These are phyloP conservation scores for Rosa multiflora DNA, from an alignment of 306 rosid species.

Conservation along the genomic window DNA sequence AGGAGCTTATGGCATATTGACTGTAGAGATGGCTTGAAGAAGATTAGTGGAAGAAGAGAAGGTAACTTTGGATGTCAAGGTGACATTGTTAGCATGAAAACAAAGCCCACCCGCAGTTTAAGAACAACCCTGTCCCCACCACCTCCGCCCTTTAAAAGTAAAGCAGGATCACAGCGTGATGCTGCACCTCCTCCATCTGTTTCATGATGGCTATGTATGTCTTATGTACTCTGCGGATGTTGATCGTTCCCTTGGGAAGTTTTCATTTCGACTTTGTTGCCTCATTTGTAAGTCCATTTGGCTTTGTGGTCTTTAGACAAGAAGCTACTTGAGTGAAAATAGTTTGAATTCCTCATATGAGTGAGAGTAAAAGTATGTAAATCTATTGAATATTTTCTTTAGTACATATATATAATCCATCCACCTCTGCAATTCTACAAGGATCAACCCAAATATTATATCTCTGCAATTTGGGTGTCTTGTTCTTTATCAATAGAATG, in stretches of 20 bases:
- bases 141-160: conserved; percentile 32
- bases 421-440: not conserved
- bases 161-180: not conserved
- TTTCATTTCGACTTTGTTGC: not conserved
- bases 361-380: not conserved
- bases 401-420: no score
- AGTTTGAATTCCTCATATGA: not conserved
- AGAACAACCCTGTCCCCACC: conserved; percentile 19
- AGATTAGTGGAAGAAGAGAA: conserved; percentile 2
- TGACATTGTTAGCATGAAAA: not conserved
- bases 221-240: not conserved
- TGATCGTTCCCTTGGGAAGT: not conserved
- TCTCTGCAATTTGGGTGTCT: not conserved
- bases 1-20: conserved; percentile 12
- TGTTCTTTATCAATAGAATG: not conserved
- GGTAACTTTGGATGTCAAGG: conserved; percentile 4
- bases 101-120: conserved; percentile 6
- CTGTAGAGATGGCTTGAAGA: conserved; percentile 10
- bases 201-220: not conserved
- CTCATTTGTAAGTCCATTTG: conserved; percentile 8
- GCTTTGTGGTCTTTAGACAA: not conserved
- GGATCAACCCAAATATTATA: not conserved
- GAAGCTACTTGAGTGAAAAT: not conserved
- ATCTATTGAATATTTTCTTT: not conserved
- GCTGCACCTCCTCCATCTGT: conserved; percentile 12